A percentile compares a stretch with the other conserved stretches of the same genome.
These are phyloP conservation scores for Fusarium sp. DNA, from an alignment of 2,329 filamentous ascomycete genomes.

Conservation along the genomic window DNA sequence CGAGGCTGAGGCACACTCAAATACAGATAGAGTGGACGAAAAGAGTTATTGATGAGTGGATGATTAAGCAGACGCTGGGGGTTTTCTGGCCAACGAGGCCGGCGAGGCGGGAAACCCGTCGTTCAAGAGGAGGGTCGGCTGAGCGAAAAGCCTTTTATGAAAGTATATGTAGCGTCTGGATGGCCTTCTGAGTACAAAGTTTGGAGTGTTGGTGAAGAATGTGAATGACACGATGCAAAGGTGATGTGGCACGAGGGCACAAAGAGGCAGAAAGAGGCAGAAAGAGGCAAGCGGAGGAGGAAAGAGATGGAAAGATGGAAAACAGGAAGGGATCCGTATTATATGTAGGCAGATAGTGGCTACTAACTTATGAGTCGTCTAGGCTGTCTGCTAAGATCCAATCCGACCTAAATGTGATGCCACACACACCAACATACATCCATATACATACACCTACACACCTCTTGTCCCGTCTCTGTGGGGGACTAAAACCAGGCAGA, in stretches of 20 bases:
- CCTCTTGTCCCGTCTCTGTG: constrained; percentile 14
- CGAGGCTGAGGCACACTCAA: constrained; percentile 12
- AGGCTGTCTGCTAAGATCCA: constrained; percentile 19
- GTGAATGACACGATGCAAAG: constrained; percentile 2
- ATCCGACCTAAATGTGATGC: constrained; percentile 29
- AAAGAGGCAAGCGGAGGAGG: neutral
- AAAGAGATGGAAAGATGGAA: constrained; percentile 10
- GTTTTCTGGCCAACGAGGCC: constrained; percentile 22
- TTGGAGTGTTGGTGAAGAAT: constrained; percentile 20
- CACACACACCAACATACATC: constrained; percentile 27
- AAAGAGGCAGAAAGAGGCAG: constrained; percentile 10
- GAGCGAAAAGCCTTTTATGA: constrained; percentile 11
- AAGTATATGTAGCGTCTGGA: constrained; percentile 22
- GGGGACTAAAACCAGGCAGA: constrained; percentile 33
- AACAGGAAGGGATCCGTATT: constrained; percentile 6
- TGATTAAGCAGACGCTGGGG: constrained; percentile 11
- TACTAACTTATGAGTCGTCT: neutral
- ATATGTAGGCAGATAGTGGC: constrained; percentile 18
- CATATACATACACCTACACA: constrained; percentile 9
- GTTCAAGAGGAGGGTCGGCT: constrained; percentile 26
- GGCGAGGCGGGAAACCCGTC: constrained; percentile 27
- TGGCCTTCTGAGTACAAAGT: constrained; percentile 8
- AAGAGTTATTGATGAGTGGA: neutral
- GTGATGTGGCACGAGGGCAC: neutral
- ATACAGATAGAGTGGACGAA: constrained; percentile 9